phyloP scores from a whole-genome alignment of 2,329 filamentous ascomycete species.

The Fonsecaea pugnacius region DNA sequence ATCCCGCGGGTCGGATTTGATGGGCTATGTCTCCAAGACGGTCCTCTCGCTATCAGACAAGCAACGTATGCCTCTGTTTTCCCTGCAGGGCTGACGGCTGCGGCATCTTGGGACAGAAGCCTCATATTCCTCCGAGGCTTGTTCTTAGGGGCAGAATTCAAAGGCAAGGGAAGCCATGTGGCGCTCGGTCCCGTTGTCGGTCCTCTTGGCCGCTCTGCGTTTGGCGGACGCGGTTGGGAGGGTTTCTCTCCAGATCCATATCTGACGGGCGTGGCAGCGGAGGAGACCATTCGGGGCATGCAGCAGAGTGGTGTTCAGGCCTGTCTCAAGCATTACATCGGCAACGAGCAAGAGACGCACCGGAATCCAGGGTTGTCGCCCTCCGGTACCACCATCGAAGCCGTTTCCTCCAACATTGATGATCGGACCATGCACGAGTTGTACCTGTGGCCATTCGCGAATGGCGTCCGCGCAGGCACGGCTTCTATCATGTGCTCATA shows the following conservation, averaged over 20 bases:
- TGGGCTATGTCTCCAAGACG: conserved; percentile 41
- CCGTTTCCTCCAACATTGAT: conserved; percentile 63
- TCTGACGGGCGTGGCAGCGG: conserved; percentile 50
- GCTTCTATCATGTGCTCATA: conserved; percentile 55
- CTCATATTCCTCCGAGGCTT: conserved; percentile 42
- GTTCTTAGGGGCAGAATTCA: conserved; percentile 47
- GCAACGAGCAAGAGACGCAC: conserved; percentile 68
- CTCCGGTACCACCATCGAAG: conserved; percentile 52
- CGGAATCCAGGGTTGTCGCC: conserved; percentile 49
- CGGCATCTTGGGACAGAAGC: conserved; percentile 46
- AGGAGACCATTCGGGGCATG: conserved; percentile 52
- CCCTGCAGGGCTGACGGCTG: conserved; percentile 41
- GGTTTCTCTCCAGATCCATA: conserved; percentile 57
- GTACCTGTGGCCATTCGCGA: conserved; percentile 78
- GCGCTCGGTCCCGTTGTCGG: conserved; percentile 50
- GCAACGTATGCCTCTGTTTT: conserved; percentile 38
- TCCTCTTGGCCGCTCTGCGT: conserved; percentile 42
- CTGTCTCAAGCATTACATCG: conserved; percentile 54
- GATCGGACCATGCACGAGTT: conserved; percentile 76
- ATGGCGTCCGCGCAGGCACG: conserved; percentile 70
- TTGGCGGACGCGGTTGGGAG: conserved; percentile 55
- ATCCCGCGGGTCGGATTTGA: conserved; percentile 43
- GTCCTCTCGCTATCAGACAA: conserved; percentile 33
- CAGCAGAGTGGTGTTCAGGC: conserved; percentile 51
- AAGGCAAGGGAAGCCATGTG: conserved; percentile 49